phyloP scores from a whole-genome alignment of 352 stramenopile species.

The Phytopythium mirpurense region DNA sequence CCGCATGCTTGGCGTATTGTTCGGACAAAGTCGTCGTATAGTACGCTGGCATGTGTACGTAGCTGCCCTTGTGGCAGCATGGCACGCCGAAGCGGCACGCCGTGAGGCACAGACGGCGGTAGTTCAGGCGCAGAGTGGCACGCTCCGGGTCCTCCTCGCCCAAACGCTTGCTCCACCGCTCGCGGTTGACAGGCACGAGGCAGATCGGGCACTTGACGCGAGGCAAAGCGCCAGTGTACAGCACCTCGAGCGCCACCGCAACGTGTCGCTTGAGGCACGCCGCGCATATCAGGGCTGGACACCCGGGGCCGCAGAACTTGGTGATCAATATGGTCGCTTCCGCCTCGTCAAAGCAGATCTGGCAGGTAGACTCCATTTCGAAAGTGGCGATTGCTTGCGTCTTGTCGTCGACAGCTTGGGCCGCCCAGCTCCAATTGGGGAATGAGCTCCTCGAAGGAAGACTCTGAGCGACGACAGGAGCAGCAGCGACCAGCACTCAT shows the following conservation, averaged over 20 bases:
- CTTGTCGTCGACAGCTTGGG: not conserved
- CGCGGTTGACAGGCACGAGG: conserved; percentile 22
- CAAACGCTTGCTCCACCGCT: conserved; percentile 13
- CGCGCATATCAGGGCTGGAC: conserved; percentile 24
- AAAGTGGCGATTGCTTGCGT: not conserved
- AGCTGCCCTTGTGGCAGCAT: conserved; percentile 21
- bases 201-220: conserved; percentile 41
- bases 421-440: not conserved
- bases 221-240: conserved; percentile 33
- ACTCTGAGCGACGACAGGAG: not conserved
- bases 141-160: not conserved
- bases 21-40: conserved; percentile 3
- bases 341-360: conserved; percentile 34
- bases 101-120: conserved; percentile 11
- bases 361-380: conserved; percentile 10
- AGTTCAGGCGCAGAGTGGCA: conserved; percentile 6
- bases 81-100: conserved; percentile 23
- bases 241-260: conserved; percentile 15
- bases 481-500: not conserved
- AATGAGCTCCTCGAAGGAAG: not conserved
- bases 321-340: not conserved
- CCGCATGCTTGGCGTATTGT: not conserved
- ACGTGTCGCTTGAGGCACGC: conserved; percentile 25
- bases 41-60: conserved; percentile 20
- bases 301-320: conserved; percentile 24